Base-by-base conservation (phyloP, 345 rosid genomes). In the Populus tremula region DNA sequence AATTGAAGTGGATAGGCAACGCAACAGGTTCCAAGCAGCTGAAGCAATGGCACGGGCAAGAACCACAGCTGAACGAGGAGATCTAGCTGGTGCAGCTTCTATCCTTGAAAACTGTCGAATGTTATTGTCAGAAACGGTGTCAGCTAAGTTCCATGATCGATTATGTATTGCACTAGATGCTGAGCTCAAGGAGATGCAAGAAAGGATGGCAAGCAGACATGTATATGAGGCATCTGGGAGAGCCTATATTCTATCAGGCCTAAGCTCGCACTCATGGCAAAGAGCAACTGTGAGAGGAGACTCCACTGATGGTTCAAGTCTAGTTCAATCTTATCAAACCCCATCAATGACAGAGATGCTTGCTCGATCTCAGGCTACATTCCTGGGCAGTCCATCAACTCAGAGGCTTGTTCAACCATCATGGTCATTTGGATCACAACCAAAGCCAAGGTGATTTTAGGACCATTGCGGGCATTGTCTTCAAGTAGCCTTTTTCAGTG, bases 221-320 rank as follows among this genome's bases (percentile, higher is more conserved):
- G 93, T 93, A 35, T 96, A 96, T 10, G 97, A 96, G 84, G 92
- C 89, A 62, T 96, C 96, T 0, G 98, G 99, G 27, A 89, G 99
- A 76, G 99, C 98, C 47, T 96, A 93, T 72, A 91, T 96, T 69
- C 94, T 96, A 21, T 96, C 99, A 0, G 99, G 99, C 68, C 92
- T 96, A 67, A 96, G 98, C 84, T 96, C 99, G 11, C 98, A 96
- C 72, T 96, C 97, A 16, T 94, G 99, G 99, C 99, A 96, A 84
- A 88, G 99, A 88, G 98, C 99, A 38, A 94, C 98, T 14, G 84
- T 97, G 14, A 94, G 99, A 86, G 98, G 99, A 39, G 97, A 94
- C 85, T 92, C 97, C 71, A 89, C 93, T 1, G 97, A 92, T 2
- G 88, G 95, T 67, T 93, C 92, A 17, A 96, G 97, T 84, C 87